These are phyloP conservation scores for Fusarium pseudonygamai DNA, from an alignment of 2,329 filamentous ascomycete species.

Conservation along the genomic window DNA sequence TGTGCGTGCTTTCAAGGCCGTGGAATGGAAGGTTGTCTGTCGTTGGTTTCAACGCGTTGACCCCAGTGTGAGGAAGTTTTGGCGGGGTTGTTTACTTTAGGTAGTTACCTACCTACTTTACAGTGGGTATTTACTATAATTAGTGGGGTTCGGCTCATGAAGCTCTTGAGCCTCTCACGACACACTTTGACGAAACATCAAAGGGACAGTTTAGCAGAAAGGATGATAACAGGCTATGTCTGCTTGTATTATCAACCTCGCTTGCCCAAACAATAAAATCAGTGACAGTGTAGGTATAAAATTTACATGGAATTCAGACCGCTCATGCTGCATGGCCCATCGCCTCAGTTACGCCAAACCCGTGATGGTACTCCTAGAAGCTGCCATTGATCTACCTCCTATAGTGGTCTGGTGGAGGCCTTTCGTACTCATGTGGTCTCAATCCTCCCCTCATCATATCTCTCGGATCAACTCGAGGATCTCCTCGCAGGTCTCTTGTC, in stretches of 20 bases:
- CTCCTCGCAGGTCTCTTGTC: slow-evolving; percentile 44
- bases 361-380: neutral
- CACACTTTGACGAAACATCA: neutral
- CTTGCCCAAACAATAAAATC: neutral
- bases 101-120: neutral
- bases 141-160: slow-evolving; percentile 15
- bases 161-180: neutral
- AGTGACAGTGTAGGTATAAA: neutral
- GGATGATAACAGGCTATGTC: neutral
- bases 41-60: slow-evolving; percentile 18
- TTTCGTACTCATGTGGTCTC: slow-evolving; percentile 58
- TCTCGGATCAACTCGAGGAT: slow-evolving; percentile 32
- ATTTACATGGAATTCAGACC: neutral
- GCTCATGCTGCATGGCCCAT: neutral
- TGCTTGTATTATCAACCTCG: neutral
- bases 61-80: slow-evolving; percentile 10
- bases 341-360: slow-evolving; percentile 4
- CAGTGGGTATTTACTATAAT: neutral
- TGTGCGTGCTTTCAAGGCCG: neutral
- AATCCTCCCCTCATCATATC: slow-evolving; percentile 55
- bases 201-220: neutral
- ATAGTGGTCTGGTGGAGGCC: slow-evolving; percentile 56
- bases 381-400: slow-evolving; percentile 48
- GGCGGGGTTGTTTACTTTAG: slow-evolving; percentile 29
- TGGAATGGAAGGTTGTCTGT: neutral